Conservation (phyloP, 495 filamentous ascomycete species). For the Pseudoneurospora amorphoporcata region DNA sequence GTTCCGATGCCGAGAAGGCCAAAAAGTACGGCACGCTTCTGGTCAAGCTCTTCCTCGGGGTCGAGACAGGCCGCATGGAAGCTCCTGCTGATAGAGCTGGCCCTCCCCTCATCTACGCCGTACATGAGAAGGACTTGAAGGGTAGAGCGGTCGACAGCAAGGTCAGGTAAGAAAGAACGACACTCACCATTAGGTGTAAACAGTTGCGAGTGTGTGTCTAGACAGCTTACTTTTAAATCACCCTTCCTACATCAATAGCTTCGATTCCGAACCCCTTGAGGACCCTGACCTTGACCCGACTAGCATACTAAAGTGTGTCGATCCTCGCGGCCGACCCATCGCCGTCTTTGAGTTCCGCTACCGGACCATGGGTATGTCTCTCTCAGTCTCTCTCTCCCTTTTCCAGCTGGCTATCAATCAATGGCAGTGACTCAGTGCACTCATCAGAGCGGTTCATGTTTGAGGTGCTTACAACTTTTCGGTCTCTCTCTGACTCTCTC, state of each 20-base stretch:
- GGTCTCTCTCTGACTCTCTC: no score
- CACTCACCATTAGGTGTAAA: no score
- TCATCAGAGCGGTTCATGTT: no score
- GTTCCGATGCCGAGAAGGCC: not conserved
- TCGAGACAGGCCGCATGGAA: not conserved
- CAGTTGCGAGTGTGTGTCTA: no score
- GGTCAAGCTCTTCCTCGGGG: not conserved
- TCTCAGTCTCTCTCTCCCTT: not conserved
- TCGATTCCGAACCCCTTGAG: not conserved
- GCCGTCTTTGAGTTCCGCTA: slow-evolving; percentile 14
- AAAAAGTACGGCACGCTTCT: not conserved
- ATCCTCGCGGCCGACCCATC: slow-evolving; percentile 4
- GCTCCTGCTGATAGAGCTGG: not conserved
- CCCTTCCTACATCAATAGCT: not conserved
- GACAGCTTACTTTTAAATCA: no score
- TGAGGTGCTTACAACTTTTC: no score
- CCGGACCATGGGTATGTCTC: slow-evolving; percentile 6
- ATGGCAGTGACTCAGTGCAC: no score
- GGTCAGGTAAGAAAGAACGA: not conserved
- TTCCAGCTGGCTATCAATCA: no score
- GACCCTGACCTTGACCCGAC: not conserved
- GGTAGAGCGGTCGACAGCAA: slow-evolving; percentile 5
- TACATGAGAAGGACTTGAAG: slow-evolving; percentile 9
- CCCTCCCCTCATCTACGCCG: not conserved
- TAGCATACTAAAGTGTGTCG: not conserved